Base-by-base conservation (phyloP, 1,284 basidiomycete genomes). In the Inonotus hispidus region DNA sequence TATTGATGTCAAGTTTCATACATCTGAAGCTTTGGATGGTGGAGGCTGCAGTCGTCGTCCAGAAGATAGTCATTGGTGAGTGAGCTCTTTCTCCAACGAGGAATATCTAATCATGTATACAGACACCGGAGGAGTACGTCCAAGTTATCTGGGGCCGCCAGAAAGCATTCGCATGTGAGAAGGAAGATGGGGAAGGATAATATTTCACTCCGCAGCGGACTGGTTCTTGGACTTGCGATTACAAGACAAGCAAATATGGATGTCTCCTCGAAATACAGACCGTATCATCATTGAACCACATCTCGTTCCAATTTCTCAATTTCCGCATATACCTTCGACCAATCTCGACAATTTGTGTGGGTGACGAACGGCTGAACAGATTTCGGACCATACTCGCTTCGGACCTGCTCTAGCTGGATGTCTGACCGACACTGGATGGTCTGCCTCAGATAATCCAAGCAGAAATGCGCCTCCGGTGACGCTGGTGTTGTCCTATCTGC, bases 71-170 rank as follows among this genome's bases (percentile, higher is more conserved):
- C 21, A 81, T 87, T 56, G 72, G 50, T 52, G n/a, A 8, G 19
- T 52, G 13, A 14, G 13, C 25, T 23, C 23, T 8, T 8, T 4
- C 25, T 25, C n/a, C 23, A 13, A 10, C 50, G 27, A 35, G 11
- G 8, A 14, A 16, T 4, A 32, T 16, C 19, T 14, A 52, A 16
- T 11, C 14, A 52, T 29, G 25, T 13, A 32, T 19, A 27, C 32
- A 52, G 50, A 52, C n/a, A 79, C 79, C 45, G 83, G 83, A 39
- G 81, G 80, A 11, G 74, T 85, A 8, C 66, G 72, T 55, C 69
- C 78, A 4, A 84, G 82, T 61, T 85, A 84, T 67, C 74, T 87
- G 25, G 84, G 83, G 7, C 84, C 84, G 29, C 83, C 84, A n/a
- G 84, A 86, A 70, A 84, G 82, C 66, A 69, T 82, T 16, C 54